Evolutionary conservation across 345 rosid species (phyloP).

Genomic region (Gossypium rotundifolium): DNA sequence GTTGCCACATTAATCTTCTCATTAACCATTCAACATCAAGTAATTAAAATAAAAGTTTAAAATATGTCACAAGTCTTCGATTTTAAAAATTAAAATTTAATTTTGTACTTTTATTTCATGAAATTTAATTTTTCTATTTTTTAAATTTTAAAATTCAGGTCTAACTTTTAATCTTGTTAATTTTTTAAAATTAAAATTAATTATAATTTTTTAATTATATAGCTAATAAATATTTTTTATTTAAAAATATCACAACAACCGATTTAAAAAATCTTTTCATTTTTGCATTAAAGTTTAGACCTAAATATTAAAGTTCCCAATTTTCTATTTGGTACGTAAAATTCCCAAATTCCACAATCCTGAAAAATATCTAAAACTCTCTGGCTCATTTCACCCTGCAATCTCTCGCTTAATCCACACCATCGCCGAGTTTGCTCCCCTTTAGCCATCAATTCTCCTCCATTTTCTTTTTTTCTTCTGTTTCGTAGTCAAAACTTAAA

Average conservation of each 20-base stretch:
- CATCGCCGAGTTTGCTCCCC: neutral
- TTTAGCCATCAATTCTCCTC: neutral
- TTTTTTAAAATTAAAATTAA: no score
- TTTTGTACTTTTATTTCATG: no score
- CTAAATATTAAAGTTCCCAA: neutral
- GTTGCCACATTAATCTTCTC: no score
- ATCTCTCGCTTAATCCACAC: neutral
- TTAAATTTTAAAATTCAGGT: no score
- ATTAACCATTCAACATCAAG: no score
- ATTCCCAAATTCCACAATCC: constrained; percentile 7
- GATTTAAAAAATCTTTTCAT: neutral
- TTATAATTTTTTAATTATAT: no score
- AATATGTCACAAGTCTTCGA: no score
- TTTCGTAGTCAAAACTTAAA: neutral
- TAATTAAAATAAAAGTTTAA: no score
- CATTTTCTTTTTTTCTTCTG: neutral
- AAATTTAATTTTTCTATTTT: no score
- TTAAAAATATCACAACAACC: no score
- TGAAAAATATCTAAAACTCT: neutral
- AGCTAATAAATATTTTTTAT: fast-evolving
- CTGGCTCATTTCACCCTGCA: neutral
- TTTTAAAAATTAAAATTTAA: no score
- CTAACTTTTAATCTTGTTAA: no score
- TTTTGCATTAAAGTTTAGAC: neutral
- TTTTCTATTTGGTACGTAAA: neutral